Base-by-base conservation (phyloP, 805 yeast genomes). In the Sporopachydermia lactativora region DNA sequence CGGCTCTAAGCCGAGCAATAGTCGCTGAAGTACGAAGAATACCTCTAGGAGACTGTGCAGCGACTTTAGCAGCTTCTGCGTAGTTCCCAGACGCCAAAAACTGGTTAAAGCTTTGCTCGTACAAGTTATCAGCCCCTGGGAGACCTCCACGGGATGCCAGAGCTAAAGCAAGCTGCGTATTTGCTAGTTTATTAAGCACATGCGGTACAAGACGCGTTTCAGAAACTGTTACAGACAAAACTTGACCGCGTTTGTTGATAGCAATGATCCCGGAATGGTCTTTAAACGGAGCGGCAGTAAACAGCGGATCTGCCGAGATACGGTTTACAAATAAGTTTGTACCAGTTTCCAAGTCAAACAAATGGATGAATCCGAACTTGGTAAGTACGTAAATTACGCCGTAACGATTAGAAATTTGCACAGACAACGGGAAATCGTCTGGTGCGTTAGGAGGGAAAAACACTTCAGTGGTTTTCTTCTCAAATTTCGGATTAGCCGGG, bases 381-480 rank as follows among this genome's bases (percentile, higher is more conserved):
- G 98, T 92, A 58, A 92, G 71, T 49, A 92, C 70, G 61, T 86
- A 92, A 46, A 82, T 69, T 45, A 92, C 74, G 49, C 97, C 97
- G 53, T 77, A 92, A 55, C 73, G 72, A 62, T 81, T 73, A 17
- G 95, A 78, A 36, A 89, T 76, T 58, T 85, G 92, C 46, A 88
- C 73, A 40, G 95, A 74, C 49, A 92, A 86, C 45, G 99, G 99
- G 77, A 92, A 92, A 64, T 92, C 99, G 58, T 81, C 82, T 35
- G 82, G 70, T 38, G 95, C 95, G 64, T 94, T 98, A 18, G 95
- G 88, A 28, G 98, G 98, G 73, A 89, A 86, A 64, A 82, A 92
- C 46, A 92, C 77, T 52, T 89, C 97, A 39, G 83, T 92, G 37
- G 83, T 75, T 61, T 86, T 86, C 71, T 94, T 92, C 45, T 74